Evolutionary conservation across 129 eudicot species (phyloP), one percentile per base, ranked within the genome.

Genomic region (Artemisia annua): DNA sequence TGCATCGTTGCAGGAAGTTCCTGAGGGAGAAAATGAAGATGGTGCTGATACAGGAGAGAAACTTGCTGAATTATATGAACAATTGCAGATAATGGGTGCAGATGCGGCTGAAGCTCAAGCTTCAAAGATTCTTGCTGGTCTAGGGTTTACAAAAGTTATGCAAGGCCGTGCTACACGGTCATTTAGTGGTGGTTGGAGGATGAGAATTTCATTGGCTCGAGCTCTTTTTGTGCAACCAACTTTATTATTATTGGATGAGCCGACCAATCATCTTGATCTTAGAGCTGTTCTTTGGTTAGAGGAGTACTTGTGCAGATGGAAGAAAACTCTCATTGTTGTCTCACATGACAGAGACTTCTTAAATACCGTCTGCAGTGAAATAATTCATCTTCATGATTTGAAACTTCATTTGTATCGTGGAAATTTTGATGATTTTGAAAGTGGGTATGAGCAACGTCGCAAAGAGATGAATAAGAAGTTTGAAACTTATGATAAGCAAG

Each of bases 81-180:
- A 64, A 14, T 64, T 64, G 69, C 51, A 64, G 15, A 9, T 16
- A 17, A 64, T 64, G 69, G 69, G 69, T 32, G 43, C 69, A 32
- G 69, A 64, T 64, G 69, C 69, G 8, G 69, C 69, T 32, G 69
- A 64, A 64, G 69, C 69, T 12, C 69, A 64, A 64, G 69, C 69
- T n/a, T 64, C 69, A 44, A 64, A 64, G 52, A 64, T 64, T 28
- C 69, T 64, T 64, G 69, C 69, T 15, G 69, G 69, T 64, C 44
- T 64, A 15, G 69, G 69, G 43, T 64, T 64, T 64, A 35, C 69
- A 16, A 64, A 64, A 64, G 69, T 22, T 35, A 64, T 64, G 69
- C 69, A 64, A 39, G 26, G 26, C 28, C 69, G 69, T 39, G 69
- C 69, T 5, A 64, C 69, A 15, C 69, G 52, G 15, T 64, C 69